A percentile compares a stretch with the other conserved stretches of the same genome.
Conservation (phyloP, 352 stramenopile genomes). For the Phytopythium chamaehyphon region DNA sequence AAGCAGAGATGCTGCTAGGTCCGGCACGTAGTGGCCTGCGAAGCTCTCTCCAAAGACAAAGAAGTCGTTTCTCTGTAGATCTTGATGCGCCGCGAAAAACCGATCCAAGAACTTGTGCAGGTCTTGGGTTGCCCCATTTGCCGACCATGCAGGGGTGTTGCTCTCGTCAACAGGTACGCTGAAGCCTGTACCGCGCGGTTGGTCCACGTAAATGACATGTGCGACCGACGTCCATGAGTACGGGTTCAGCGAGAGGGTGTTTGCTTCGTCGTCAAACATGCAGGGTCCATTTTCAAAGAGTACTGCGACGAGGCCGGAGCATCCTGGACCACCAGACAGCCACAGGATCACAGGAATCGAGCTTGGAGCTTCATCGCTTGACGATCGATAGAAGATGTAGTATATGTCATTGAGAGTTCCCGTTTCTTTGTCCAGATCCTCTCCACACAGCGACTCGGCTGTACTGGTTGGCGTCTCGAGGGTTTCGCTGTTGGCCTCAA, state of each 20-base stretch:
- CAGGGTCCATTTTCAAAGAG: slow-evolving; percentile 97
- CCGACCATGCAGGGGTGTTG: slow-evolving; percentile 30
- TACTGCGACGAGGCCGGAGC: slow-evolving; percentile 90
- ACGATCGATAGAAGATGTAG: slow-evolving; percentile 74
- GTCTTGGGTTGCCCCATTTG: slow-evolving; percentile 36
- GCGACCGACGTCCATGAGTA: slow-evolving; percentile 93
- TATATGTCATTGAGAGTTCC: slow-evolving; percentile 62
- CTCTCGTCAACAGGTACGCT: slow-evolving; percentile 16
- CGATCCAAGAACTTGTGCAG: slow-evolving; percentile 45
- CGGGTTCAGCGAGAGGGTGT: slow-evolving; percentile 78
- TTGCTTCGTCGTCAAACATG: slow-evolving; percentile 63
- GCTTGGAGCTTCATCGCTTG: slow-evolving; percentile 1
- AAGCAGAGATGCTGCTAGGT: slow-evolving; percentile 78
- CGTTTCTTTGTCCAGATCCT: slow-evolving; percentile 49
- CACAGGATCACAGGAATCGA: slow-evolving; percentile 91
- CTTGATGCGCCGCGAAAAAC: slow-evolving; percentile 46
- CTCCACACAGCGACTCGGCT: slow-evolving; percentile 51
- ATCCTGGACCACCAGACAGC: slow-evolving; percentile 95
- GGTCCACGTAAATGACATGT: slow-evolving; percentile 97
- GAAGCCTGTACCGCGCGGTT: slow-evolving; percentile 85
- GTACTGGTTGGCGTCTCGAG: neutral
- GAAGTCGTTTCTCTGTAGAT: slow-evolving; percentile 54
- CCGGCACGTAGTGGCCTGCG: slow-evolving; percentile 93
- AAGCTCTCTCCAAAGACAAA: slow-evolving; percentile 96
- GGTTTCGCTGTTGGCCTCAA: slow-evolving; percentile 1